Percentiles rank a stretch among this genome's conserved stretches.
phyloP scores from a whole-genome alignment of 306 rosid species.

The Fagus crenata region DNA sequence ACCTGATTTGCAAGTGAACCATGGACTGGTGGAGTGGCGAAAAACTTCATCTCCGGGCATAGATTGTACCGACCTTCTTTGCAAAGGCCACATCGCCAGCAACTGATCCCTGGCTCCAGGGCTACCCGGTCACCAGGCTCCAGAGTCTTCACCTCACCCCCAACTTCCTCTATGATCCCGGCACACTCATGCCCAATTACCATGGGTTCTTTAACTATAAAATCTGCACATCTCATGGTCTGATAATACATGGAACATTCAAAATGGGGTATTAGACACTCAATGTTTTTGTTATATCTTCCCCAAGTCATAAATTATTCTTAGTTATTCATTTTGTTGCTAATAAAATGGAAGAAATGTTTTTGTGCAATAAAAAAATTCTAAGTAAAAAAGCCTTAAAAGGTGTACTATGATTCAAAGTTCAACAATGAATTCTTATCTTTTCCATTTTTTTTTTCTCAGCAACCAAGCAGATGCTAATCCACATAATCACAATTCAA shows the following conservation, averaged over 20 bases:
- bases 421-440: not conserved
- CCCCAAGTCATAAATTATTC: not conserved
- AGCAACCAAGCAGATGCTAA: not conserved
- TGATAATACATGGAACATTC: conserved; percentile 37
- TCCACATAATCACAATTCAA: not conserved
- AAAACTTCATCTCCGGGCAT: conserved; percentile 86
- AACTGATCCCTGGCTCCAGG: conserved; percentile 84
- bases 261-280: not conserved
- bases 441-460: not conserved
- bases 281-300: not conserved
- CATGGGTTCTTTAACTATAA: conserved; percentile 82
- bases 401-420: not conserved
- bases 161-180: conserved; percentile 82
- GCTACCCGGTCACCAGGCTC: conserved; percentile 78
- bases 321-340: not conserved
- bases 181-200: conserved; percentile 97
- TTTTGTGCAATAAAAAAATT: too few species aligned
- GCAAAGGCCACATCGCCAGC: conserved; percentile 75
- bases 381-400: not conserved
- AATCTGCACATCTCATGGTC: conserved; percentile 76
- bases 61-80: conserved; percentile 82
- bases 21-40: conserved; percentile 86
- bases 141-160: conserved; percentile 56
- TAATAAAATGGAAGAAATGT: not conserved
- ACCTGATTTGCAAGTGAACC: conserved; percentile 97